Base-by-base conservation (phyloP, 2,329 filamentous ascomycete genomes). In the Calonectria naviculata region DNA sequence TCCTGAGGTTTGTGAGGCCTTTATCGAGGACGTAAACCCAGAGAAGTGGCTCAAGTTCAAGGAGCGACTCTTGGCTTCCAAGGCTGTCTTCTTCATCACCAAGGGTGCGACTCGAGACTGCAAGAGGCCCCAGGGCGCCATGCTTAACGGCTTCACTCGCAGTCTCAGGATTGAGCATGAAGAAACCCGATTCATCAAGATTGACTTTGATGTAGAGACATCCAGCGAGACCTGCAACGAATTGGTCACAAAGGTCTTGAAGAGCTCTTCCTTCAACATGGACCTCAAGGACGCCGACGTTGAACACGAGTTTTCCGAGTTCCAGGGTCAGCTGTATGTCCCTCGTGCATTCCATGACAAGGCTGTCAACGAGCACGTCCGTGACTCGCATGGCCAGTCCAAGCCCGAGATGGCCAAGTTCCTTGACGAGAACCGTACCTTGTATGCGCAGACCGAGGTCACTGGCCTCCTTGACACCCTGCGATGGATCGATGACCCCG, bases 61-160 rank as follows among this genome's bases (percentile, higher is more conserved):
- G 52, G 56, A 47, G 1, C 64, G 41, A 1, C 41, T 67, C 17
- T 36, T 67, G 28, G 29, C 29, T 34, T 67, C 64, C 13, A 67
- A 67, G 64, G 64, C 41, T 6, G 52, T 67, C 29, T 44, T 67
- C 34, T 67, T 67, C 52, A 67, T 67, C 52, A 67, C 64, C 41
- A 67, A 56, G 41, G 64, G 64, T 24, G 64, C 41, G 2, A 67
- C 64, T 34, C 28, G 52, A 21, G 52, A 60, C 64, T 60, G 64
- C 64, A 46, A 67, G 64, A 58, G 41, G 26, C 64, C 64, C 13
- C 49, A 56, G n/a, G 64, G 64, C 15, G 64, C 64, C 21, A 67
- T 67, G 64, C 64, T 67, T 1, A 67, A 54, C 38, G 64, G 64
- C 1, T 67, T 67, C 29, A 56, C 64, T 5, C 64, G 64, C 41